Percentiles rank a stretch among this genome's conserved stretches.
These are phyloP conservation scores for Wickerhamomyces sydowiorum DNA, from an alignment of 805 yeast species.

Conservation along the genomic window DNA sequence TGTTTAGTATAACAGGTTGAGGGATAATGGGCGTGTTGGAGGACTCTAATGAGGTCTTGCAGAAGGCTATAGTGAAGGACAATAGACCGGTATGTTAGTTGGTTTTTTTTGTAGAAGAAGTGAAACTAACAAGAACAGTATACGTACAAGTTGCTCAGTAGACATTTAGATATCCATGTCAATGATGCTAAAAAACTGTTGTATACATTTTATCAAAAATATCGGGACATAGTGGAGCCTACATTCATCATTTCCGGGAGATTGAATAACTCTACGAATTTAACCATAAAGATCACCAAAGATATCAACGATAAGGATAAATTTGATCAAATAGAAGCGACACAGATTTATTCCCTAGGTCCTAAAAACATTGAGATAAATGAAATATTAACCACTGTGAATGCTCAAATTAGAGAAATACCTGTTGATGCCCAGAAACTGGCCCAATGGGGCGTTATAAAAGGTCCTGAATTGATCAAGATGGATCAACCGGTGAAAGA, in stretches of 20 bases:
- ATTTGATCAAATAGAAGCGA: slow-evolving; percentile 27
- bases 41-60: slow-evolving; percentile 2
- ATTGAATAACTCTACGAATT: slow-evolving; percentile 8
- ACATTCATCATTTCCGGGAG: slow-evolving; percentile 37
- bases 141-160: slow-evolving; percentile 37
- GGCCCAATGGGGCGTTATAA: slow-evolving; percentile 18
- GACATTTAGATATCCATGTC: slow-evolving; percentile 33
- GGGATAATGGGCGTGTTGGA: slow-evolving; percentile 6
- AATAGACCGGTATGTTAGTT: slow-evolving; percentile 8
- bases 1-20: too few relatives aligned
- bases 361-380: slow-evolving; percentile 13
- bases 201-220: slow-evolving; percentile 30
- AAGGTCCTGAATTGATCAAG: slow-evolving; percentile 17
- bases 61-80: slow-evolving; percentile 6
- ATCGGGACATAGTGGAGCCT: slow-evolving; percentile 32
- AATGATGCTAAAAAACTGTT: slow-evolving; percentile 34
- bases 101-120: not conserved
- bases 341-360: slow-evolving; percentile 36
- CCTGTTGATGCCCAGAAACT: slow-evolving; percentile 9
- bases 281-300: slow-evolving; percentile 17
- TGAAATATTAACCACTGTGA: slow-evolving; percentile 10
- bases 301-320: slow-evolving; percentile 20
- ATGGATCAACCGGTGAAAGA: not conserved
- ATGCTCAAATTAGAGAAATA: slow-evolving; percentile 7
- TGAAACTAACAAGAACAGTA: slow-evolving; percentile 9